Base-by-base conservation (phyloP, 345 rosid species). In the Brassica cretica region DNA sequence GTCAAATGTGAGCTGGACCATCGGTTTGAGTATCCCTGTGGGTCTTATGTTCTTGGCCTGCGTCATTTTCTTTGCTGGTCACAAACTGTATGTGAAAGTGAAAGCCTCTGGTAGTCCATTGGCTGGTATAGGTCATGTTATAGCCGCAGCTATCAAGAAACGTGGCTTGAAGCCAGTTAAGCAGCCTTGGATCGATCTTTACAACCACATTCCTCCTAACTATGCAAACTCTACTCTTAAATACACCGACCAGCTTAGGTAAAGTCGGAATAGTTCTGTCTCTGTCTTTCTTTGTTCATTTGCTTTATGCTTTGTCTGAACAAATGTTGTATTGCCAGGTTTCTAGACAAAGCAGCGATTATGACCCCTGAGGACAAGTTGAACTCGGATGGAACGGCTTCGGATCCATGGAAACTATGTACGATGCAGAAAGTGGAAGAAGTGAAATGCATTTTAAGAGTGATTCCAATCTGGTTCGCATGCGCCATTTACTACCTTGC, bases 41-140 rank as follows among this genome's bases (percentile, higher is more conserved):
- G 32, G 62, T 76, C 83, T 91, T 3, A 91, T 90, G 97, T 74
- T 91, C 71, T 55, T 88, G 39, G 88, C 91, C 0, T 85, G 90
- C 6, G 84, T 69, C 1, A 78, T 91, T 27, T 90, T 60, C 84
- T 90, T 88, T 44, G 56, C 67, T 71, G 97, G 95, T 0, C 74
- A 93, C 7, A 90, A 83, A 41, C 63, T 92, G 7, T 92, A 92
- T 69, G 93, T 92, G 29, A 88, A 82, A 74, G 97, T 92, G 10
- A 83, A 86, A 68, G 93, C 95, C 15, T 84, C 82, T 0, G 97
- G 97, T n/a, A 90, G 97, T 80, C 97, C 97, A 0, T 68, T 90
- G 78, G 86, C 89, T 30, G 83, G 93, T 81, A 82, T 90, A 1
- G 80, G 78, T 18, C 87, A 82, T 61, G 94, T 88, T 8, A n/a